Conservation (phyloP, 2,329 filamentous ascomycete species). For the Aspergillus eucalypticola region DNA sequence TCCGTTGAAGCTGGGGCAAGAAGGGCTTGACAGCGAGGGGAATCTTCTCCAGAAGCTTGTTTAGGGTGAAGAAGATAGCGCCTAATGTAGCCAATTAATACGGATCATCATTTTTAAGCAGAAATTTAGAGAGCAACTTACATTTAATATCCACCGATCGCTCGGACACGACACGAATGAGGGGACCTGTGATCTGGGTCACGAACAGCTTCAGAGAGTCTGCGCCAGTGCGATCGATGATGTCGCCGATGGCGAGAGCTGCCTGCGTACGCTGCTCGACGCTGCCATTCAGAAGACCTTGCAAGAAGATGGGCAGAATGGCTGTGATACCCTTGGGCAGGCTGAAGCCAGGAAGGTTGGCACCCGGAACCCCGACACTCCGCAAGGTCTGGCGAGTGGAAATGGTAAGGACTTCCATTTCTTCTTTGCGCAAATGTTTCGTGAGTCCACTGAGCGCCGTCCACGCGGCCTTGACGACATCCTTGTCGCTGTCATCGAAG, state of each 20-base stretch:
- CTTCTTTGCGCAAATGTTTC: conserved; percentile 87
- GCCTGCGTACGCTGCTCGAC: conserved; percentile 88
- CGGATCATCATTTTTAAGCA: background rate
- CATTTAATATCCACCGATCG: conserved; percentile 90
- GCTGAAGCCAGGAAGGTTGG: conserved; percentile 80
- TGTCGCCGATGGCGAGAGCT: conserved; percentile 90
- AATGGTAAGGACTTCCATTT: conserved; percentile 90
- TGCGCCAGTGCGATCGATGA: conserved; percentile 87
- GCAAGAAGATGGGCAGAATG: conserved; percentile 92
- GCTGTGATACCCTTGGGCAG: conserved; percentile 97
- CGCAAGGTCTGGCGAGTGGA: conserved; percentile 84
- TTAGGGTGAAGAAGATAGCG: conserved; percentile 89
- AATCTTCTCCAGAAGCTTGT: conserved; percentile 95
- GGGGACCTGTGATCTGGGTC: conserved; percentile 93
- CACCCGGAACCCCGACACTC: conserved; percentile 83
- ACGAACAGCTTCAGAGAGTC: conserved; percentile 91
- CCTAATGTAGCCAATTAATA: conserved; percentile 48
- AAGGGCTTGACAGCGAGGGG: conserved; percentile 94
- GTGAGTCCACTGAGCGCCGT: conserved; percentile 82
- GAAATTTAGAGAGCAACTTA: conserved; percentile 22
- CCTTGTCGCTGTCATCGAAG: conserved; percentile 81
- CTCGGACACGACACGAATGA: conserved; percentile 97
- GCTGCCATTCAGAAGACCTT: conserved; percentile 95
- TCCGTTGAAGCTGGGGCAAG: conserved; percentile 91
- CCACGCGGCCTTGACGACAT: conserved; percentile 89